Conservation (phyloP, 106 monocot genomes). For the Dendrobium nobile region DNA sequence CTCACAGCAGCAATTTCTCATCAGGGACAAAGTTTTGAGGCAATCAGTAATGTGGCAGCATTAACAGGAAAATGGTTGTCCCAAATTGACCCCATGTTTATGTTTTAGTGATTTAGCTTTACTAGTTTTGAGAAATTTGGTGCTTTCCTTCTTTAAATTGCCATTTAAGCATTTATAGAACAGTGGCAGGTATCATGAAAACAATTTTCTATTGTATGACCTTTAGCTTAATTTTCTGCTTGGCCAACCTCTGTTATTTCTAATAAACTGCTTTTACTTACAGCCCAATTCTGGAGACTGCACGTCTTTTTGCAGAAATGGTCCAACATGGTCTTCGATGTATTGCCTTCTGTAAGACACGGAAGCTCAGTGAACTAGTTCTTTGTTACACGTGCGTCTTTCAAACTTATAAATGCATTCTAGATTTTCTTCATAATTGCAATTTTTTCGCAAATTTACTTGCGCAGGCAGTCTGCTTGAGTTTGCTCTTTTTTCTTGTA, state of each 20-base stretch:
- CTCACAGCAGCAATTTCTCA: no score
- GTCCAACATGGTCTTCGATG: constrained; percentile 91
- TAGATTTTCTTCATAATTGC: background rate
- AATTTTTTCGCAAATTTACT: background rate
- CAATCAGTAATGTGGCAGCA: background rate
- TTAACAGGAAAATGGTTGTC: background rate
- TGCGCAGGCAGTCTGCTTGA: background rate
- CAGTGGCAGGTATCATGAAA: background rate
- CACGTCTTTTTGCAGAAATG: constrained; percentile 87
- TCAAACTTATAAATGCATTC: background rate
- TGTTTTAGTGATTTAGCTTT: background rate
- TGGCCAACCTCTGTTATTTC: background rate
- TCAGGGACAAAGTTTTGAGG: no score
- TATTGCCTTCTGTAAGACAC: constrained; percentile 93
- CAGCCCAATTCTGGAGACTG: constrained; percentile 81
- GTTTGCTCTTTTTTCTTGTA: background rate
- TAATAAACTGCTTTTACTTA: constrained; percentile 11
- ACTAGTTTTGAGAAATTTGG: background rate
- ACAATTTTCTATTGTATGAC: background rate
- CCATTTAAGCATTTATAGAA: background rate
- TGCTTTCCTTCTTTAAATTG: background rate
- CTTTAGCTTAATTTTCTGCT: background rate
- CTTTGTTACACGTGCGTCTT: constrained; percentile 70
- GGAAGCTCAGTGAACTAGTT: constrained; percentile 86
- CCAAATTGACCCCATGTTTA: background rate